Percentiles rank a stretch among this genome's conserved stretches.
These are phyloP conservation scores for Mycena belliarum DNA, from an alignment of 768 basidiomycete genomes.

Conservation along the genomic window DNA sequence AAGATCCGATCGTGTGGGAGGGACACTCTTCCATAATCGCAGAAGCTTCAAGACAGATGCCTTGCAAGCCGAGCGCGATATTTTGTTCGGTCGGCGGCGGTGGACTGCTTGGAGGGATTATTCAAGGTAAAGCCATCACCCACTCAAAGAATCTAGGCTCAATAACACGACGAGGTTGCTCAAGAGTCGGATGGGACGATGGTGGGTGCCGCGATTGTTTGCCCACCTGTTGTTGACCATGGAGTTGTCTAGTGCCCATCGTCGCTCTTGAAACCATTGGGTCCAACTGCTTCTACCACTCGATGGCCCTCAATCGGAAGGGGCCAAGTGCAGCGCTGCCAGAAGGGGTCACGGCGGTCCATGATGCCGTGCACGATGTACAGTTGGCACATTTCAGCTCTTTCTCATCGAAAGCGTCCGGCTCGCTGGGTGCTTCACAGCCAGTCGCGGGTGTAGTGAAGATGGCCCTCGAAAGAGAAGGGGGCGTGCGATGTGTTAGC, in stretches of 20 bases:
- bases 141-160: neutral
- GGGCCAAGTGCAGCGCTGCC: slow-evolving; percentile 36
- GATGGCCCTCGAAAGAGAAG: slow-evolving; percentile 62
- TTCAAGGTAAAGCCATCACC: neutral
- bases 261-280: slow-evolving; percentile 72
- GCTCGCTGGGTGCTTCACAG: slow-evolving; percentile 70
- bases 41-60: slow-evolving; percentile 61
- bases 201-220: neutral
- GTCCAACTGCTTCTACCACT: slow-evolving; percentile 73
- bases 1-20: slow-evolving; percentile 69
- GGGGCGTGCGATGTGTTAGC: slow-evolving; percentile 57
- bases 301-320: slow-evolving; percentile 58
- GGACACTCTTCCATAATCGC: slow-evolving; percentile 75
- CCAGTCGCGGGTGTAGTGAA: slow-evolving; percentile 62
- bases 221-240: neutral
- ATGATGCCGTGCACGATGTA: slow-evolving; percentile 46
- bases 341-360: slow-evolving; percentile 41
- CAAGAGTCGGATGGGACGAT: slow-evolving; percentile 63
- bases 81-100: slow-evolving; percentile 81
- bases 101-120: slow-evolving; percentile 63
- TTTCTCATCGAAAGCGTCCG: slow-evolving; percentile 65
- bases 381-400: slow-evolving; percentile 56
- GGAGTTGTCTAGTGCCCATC: slow-evolving; percentile 48
- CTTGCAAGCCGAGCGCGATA: slow-evolving; percentile 62
- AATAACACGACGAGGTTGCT: slow-evolving; percentile 58